phyloP scores from a whole-genome alignment of 441 rosid species.

The Erysimum cheiri region DNA sequence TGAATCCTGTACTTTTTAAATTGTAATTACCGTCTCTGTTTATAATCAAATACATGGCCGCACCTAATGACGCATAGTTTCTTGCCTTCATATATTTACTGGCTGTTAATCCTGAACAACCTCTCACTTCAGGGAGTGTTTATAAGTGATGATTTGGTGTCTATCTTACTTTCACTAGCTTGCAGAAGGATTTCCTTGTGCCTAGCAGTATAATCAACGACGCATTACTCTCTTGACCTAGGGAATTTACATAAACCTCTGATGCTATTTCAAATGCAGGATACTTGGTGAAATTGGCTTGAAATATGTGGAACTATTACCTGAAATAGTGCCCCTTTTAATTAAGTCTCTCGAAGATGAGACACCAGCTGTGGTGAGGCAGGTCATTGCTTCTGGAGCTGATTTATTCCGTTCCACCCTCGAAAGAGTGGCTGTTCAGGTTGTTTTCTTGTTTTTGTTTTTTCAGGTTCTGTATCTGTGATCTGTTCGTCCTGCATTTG shows the following conservation, averaged over 20 bases:
- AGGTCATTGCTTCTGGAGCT: conserved; percentile 74
- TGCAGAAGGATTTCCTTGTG: not conserved
- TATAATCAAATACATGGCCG: conserved; percentile 1
- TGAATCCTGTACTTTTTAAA: not conserved
- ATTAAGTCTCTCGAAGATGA: conserved; percentile 70
- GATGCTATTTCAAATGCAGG: conserved; percentile 52
- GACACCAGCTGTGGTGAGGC: conserved; percentile 92
- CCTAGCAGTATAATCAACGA: conserved; percentile 12
- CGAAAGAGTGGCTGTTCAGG: conserved; percentile 75
- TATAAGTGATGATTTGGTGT: conserved; percentile 18
- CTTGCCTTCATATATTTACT: conserved; percentile 6
- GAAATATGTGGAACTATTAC: conserved; percentile 75
- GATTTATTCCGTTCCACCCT: conserved; percentile 73
- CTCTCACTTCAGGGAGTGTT: conserved; percentile 25
- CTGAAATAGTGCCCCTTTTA: conserved; percentile 80
- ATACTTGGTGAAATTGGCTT: conserved; percentile 83
- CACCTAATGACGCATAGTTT: not conserved
- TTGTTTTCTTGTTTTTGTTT: conserved; percentile 27
- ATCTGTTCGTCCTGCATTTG: not conserved
- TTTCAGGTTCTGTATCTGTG: conserved; percentile 7
- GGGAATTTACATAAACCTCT: conserved; percentile 10
- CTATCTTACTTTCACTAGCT: conserved; percentile 14
- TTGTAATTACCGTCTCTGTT: not conserved
- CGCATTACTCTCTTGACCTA: conserved; percentile 12
- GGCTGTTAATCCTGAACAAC: not conserved